Evolutionary conservation across 1,139 yeast species (phyloP).

Genomic region (Diutina sp.): DNA sequence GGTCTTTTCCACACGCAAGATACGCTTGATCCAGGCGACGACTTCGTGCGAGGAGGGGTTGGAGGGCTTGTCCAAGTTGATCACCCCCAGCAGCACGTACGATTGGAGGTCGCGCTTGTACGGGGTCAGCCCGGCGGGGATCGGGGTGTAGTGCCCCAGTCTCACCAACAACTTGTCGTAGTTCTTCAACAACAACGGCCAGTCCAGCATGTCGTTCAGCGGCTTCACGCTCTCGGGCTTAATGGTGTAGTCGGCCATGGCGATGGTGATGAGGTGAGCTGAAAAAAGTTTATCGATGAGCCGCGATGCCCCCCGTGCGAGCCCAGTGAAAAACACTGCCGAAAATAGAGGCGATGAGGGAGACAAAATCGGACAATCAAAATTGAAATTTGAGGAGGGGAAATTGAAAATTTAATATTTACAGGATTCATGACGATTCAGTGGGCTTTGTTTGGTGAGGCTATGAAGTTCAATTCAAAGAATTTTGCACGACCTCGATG

Average conservation of each 20-base stretch:
- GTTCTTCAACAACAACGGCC: slow-evolving; percentile 92
- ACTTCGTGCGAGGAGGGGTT: slow-evolving; percentile 98
- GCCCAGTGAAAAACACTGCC: not conserved
- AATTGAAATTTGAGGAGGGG: not conserved
- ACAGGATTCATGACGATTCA: no score
- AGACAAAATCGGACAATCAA: not conserved
- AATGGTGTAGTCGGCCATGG: slow-evolving; percentile 45
- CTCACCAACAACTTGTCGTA: slow-evolving; percentile 90
- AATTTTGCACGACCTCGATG: no score
- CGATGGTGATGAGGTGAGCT: not conserved
- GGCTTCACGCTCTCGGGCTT: slow-evolving; percentile 83
- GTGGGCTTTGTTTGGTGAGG: no score
- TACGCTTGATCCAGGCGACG: slow-evolving; percentile 97
- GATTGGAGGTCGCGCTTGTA: slow-evolving; percentile 85
- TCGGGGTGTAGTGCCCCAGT: slow-evolving; percentile 94
- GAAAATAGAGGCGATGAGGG: no score
- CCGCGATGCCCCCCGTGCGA: not conserved
- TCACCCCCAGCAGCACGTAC: slow-evolving; percentile 88
- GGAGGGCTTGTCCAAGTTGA: slow-evolving; percentile 93
- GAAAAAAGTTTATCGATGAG: slow-evolving; percentile 1
- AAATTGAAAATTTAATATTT: not conserved
- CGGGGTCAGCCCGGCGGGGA: slow-evolving; percentile 92
- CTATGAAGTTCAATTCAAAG: no score
- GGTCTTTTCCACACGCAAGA: slow-evolving; percentile 88
- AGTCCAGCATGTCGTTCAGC: slow-evolving; percentile 75